Base-by-base conservation (phyloP, 208 protist species). In the Kentomonas sorsogonicus region DNA sequence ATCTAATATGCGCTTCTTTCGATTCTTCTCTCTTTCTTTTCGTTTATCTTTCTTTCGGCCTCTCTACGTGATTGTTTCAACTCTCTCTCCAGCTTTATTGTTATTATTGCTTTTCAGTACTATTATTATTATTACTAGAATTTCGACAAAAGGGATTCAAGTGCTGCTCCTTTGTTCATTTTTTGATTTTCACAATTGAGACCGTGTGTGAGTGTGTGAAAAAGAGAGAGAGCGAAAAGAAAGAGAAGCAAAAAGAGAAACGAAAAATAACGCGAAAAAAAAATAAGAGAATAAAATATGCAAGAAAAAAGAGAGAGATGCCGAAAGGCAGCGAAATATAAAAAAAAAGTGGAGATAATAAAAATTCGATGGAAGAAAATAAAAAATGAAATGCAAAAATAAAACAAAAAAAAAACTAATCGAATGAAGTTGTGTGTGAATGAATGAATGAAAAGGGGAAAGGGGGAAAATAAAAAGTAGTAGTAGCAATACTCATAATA, bases 191-290 rank as follows among this genome's bases (percentile, higher is more conserved):
- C 47, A 53, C 9, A 11, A 53, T 45, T 20, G n/a, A 45, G 9
- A 23, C n/a, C 40, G 40, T 20, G n/a, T n/a, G n/a, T n/a, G n/a
- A n/a, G n/a, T n/a, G n/a, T n/a, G n/a, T 15, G 15, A 10, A 52
- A 27, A 52, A 52, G 27, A 52, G 27, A 52, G 27, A 52, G 27
- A 56, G 22, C 5, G 9, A 36, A 6, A n/a, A 26, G 5, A 33
- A 34, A 59, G 11, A 59, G 16, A 62, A 54, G 22, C 26, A 64
- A 38, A 59, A 31, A 53, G 9, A 11, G 46, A 31, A 48, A 10
- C 22, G 31, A 16, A 26, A 23, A n/a, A 18, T 20, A 33, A 13
- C 15, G 4, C 29, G 40, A 64, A 18, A 26, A 44, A n/a, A 23
- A 57, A 10, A 43, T n/a, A 62, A 54, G 22, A 39, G 60, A 38